These are phyloP conservation scores for Chrysochromulina tobinii DNA, from an alignment of 78 protist species.

Conservation along the genomic window DNA sequence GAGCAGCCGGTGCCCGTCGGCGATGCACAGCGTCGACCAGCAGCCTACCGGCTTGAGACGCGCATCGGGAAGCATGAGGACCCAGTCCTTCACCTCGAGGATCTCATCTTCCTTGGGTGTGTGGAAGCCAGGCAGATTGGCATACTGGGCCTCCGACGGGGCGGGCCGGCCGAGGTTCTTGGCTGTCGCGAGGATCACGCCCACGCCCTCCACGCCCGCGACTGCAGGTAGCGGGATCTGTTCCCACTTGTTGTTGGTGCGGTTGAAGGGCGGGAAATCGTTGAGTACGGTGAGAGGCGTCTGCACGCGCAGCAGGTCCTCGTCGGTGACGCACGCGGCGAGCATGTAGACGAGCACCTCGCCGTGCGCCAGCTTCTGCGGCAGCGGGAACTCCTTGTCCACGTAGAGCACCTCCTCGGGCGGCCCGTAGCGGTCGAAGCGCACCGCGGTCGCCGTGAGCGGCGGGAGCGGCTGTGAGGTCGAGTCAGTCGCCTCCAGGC, in stretches of 20 bases:
- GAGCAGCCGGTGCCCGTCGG: too few relatives aligned
- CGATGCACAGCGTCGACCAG: not conserved
- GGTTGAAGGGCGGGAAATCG: conserved; percentile 25
- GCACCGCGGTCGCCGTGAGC: not conserved
- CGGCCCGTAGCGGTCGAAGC: not conserved
- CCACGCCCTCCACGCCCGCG: conserved; percentile 15
- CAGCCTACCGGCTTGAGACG: not conserved
- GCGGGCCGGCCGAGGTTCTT: not conserved
- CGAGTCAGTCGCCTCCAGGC: not conserved
- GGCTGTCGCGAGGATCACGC: conserved; percentile 1
- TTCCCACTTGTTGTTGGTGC: conserved; percentile 11
- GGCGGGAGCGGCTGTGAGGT: conserved; percentile 1
- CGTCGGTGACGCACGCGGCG: conserved; percentile 18
- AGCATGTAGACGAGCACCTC: conserved; percentile 16
- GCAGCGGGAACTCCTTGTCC: not conserved
- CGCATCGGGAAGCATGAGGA: not conserved
- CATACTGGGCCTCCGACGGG: too few relatives aligned
- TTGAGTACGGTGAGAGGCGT: not conserved
- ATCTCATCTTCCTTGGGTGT: not conserved
- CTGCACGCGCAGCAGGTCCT: conserved; percentile 19
- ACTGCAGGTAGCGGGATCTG: not conserved
- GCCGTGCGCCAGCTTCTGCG: not conserved
- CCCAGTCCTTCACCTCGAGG: conserved; percentile 18
- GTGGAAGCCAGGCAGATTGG: too few relatives aligned
- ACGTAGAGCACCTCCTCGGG: conserved; percentile 15